These are phyloP conservation scores for Umbilicus rupestris DNA, from an alignment of 164 flowering plant species.

Conservation along the genomic window DNA sequence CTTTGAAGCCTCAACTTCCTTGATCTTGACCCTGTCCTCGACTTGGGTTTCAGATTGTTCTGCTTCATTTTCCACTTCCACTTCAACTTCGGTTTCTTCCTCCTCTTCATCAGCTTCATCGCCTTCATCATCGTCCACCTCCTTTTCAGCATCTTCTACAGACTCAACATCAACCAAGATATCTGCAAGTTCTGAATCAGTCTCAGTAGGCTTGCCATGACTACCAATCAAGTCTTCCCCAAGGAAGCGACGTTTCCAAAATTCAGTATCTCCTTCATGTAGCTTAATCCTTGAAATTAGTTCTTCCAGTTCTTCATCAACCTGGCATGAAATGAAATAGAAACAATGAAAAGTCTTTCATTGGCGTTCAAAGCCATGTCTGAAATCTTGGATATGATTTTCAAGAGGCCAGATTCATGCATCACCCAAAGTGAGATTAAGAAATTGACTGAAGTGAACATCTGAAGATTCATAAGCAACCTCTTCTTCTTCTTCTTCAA, in stretches of 20 bases:
- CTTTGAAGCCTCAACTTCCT: conserved; percentile 59
- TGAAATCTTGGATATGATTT: background rate
- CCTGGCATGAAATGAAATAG: conserved; percentile 26
- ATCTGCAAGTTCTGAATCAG: conserved; percentile 32
- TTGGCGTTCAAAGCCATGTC: background rate
- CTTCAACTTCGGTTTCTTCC: conserved; percentile 27
- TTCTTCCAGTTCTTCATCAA: conserved; percentile 88
- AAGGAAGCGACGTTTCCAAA: conserved; percentile 94
- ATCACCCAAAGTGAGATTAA: background rate
- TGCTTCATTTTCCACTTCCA: conserved; percentile 44
- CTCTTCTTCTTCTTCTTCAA: conserved; percentile 94
- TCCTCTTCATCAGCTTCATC: conserved; percentile 28
- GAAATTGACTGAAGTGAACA: background rate
- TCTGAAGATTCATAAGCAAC: conserved; percentile 20
- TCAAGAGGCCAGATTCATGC: background rate
- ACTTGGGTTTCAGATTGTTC: conserved; percentile 62
- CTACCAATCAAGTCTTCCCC: conserved; percentile 56
- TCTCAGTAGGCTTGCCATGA: conserved; percentile 21
- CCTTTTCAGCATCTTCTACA: conserved; percentile 43
- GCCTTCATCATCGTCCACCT: conserved; percentile 44
- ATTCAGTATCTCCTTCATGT: conserved; percentile 89
- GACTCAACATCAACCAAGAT: conserved; percentile 42
- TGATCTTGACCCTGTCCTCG: conserved; percentile 50
- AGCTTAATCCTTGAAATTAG: conserved; percentile 74
- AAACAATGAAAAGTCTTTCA: background rate